Percentiles rank a stretch among this genome's conserved stretches.
These are phyloP conservation scores for Spinellus fusiger DNA, from an alignment of 192 early-diverging fungal genomes.

Conservation along the genomic window DNA sequence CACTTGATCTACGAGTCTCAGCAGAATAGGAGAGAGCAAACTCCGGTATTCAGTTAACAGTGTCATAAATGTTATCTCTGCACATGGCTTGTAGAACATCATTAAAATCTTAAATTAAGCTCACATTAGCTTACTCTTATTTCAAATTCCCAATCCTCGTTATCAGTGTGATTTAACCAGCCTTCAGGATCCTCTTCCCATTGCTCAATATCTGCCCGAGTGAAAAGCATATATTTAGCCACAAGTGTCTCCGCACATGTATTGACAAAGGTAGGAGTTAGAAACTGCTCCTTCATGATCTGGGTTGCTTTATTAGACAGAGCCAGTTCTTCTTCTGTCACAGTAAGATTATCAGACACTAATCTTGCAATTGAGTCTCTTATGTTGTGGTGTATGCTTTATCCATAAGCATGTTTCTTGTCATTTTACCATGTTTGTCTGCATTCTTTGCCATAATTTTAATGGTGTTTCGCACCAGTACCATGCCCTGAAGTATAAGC, in stretches of 20 bases:
- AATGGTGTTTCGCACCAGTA: slow-evolving; percentile 58
- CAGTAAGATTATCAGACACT: background rate
- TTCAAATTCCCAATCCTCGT: slow-evolving; percentile 83
- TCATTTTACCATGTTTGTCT: slow-evolving; percentile 20
- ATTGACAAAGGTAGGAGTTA: slow-evolving; percentile 64
- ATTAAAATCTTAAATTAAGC: background rate
- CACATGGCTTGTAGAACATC: slow-evolving; percentile 51
- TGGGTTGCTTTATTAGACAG: slow-evolving; percentile 42
- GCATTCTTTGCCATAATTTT: slow-evolving; percentile 49
- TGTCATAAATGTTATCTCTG: slow-evolving; percentile 79
- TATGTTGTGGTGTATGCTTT: too few species aligned
- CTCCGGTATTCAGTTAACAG: slow-evolving; percentile 62
- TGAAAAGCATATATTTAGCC: slow-evolving; percentile 65
- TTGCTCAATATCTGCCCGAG: slow-evolving; percentile 57
- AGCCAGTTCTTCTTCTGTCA: slow-evolving; percentile 43
- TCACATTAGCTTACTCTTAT: slow-evolving; percentile 48
- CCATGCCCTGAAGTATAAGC: slow-evolving; percentile 69
- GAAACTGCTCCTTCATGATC: slow-evolving; percentile 55
- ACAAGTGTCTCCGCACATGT: slow-evolving; percentile 67
- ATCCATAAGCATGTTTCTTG: background rate
- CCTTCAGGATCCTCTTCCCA: slow-evolving; percentile 87
- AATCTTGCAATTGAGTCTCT: too few species aligned
- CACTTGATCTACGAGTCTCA: slow-evolving; percentile 53
- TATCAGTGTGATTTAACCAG: slow-evolving; percentile 73
- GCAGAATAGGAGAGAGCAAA: slow-evolving; percentile 53